A percentile compares a stretch with the other conserved stretches of the same genome.
phyloP scores from a whole-genome alignment of 257 asterid genomes.

The Solanum neorickii region DNA sequence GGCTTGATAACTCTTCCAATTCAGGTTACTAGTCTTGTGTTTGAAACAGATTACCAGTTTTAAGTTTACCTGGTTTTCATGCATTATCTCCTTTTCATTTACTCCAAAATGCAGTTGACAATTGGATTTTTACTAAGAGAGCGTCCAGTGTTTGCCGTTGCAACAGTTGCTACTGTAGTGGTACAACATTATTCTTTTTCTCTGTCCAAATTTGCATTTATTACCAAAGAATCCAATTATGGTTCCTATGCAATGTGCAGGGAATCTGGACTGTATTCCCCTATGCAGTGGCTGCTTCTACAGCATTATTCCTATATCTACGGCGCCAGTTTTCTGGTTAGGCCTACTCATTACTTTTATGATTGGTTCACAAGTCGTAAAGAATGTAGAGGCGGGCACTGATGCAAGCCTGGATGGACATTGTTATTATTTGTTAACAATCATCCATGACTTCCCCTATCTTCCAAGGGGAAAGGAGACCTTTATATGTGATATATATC shows the following conservation, averaged over 20 bases:
- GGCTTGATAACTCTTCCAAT: constrained; percentile 73
- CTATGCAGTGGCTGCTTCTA: constrained; percentile 54
- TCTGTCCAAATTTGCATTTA: not conserved
- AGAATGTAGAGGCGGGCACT: not conserved
- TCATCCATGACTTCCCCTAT: not conserved
- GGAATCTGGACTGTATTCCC: constrained; percentile 85
- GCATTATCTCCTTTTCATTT: not conserved
- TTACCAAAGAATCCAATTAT: not conserved
- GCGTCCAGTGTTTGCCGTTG: constrained; percentile 66
- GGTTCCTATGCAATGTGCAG: constrained; percentile 17
- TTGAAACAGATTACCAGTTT: not conserved
- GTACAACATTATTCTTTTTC: constrained; percentile 15
- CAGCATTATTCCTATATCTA: constrained; percentile 54
- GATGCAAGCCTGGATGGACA: not conserved
- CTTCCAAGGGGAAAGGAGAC: not conserved
- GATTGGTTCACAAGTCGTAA: not conserved
- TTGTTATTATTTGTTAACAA: constrained; percentile 8
- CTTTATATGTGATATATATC: not conserved
- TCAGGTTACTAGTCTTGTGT: constrained; percentile 36
- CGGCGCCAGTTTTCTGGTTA: constrained; percentile 37
- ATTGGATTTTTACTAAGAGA: constrained; percentile 74
- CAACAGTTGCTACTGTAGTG: constrained; percentile 79
- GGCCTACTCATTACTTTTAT: not conserved
- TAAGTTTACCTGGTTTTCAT: not conserved
- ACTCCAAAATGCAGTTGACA: constrained; percentile 39